A percentile compares a stretch with the other conserved stretches of the same genome.
These are phyloP conservation scores for Boletus pseudopeckii DNA, from an alignment of 768 basidiomycete species.

Conservation along the genomic window DNA sequence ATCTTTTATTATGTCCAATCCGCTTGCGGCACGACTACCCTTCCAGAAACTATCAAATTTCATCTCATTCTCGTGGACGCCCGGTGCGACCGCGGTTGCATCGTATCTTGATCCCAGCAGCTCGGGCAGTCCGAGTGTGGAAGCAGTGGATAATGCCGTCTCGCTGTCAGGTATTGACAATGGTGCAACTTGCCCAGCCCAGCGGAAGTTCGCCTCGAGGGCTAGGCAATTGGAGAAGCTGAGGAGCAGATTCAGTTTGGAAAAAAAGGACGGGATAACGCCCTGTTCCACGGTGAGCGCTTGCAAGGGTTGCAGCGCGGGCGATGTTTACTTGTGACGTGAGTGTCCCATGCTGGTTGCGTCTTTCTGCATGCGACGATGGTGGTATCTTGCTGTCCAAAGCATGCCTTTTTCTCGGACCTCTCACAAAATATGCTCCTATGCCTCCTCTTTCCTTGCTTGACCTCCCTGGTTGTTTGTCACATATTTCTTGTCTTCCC, in stretches of 20 bases:
- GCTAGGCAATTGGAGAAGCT: slow-evolving; percentile 66
- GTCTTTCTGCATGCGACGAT: slow-evolving; percentile 1
- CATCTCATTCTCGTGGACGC: slow-evolving; percentile 53
- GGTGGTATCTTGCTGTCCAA: slow-evolving; percentile 6
- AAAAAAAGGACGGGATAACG: slow-evolving; percentile 19
- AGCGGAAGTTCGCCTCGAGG: slow-evolving; percentile 52
- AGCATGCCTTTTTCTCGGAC: slow-evolving; percentile 8
- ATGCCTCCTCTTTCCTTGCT: slow-evolving; percentile 19
- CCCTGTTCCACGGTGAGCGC: slow-evolving; percentile 26
- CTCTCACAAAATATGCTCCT: slow-evolving; percentile 11
- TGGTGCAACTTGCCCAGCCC: slow-evolving; percentile 10
- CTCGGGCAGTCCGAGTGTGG: slow-evolving; percentile 9
- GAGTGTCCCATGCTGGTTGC: slow-evolving; percentile 11
- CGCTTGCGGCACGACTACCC: slow-evolving; percentile 54
- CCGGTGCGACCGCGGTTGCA: slow-evolving; percentile 34
- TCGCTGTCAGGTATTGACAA: slow-evolving; percentile 8
- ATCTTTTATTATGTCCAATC: slow-evolving; percentile 49
- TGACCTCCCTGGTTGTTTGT: slow-evolving; percentile 10
- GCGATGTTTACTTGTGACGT: slow-evolving; percentile 28
- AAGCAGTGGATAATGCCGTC: slow-evolving; percentile 9
- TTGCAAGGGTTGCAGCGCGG: slow-evolving; percentile 28
- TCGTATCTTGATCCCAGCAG: slow-evolving; percentile 22
- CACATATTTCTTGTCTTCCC: slow-evolving; percentile 19
- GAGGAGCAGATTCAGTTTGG: slow-evolving; percentile 48
- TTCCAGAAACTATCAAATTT: slow-evolving; percentile 60